A percentile compares a stretch with the other conserved stretches of the same genome.
Evolutionary conservation across 257 asterid species (phyloP).

Genomic region (Solanum etuberosum): DNA sequence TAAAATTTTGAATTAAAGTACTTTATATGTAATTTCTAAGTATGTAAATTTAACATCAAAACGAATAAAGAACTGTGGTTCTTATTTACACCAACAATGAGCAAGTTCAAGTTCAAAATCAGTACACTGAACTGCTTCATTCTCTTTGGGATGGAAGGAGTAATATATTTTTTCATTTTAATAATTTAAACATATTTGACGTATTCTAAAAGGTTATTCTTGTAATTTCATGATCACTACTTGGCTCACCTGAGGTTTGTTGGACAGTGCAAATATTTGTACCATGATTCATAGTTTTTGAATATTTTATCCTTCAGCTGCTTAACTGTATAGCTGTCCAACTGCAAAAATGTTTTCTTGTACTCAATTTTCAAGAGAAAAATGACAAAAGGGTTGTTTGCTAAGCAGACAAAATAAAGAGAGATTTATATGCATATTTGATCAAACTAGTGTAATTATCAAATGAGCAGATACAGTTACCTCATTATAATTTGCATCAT

Average conservation of each 20-base stretch:
- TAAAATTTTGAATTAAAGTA: background rate
- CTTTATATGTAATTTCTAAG: background rate
- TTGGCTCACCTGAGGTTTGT: conserved; percentile 66
- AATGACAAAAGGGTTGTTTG: background rate
- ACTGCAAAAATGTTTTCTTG: conserved; percentile 30
- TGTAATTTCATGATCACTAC: background rate
- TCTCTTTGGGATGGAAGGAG: background rate
- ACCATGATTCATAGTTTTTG: conserved; percentile 88
- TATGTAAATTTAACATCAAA: background rate
- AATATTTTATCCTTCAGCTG: conserved; percentile 58
- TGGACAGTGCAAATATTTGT: conserved; percentile 60
- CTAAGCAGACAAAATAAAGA: background rate
- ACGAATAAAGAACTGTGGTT: background rate
- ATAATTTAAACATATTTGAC: no score
- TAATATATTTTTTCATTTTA: background rate
- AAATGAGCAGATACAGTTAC: conserved; percentile 27
- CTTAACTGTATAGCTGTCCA: conserved; percentile 50
- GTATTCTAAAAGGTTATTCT: background rate
- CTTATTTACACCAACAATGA: background rate
- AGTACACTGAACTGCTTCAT: background rate
- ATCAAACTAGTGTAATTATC: conserved; percentile 3
- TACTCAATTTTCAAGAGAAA: background rate
- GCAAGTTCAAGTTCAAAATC: background rate
- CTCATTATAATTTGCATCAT: conserved; percentile 17
- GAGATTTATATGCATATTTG: background rate